phyloP scores from a whole-genome alignment of 2,329 filamentous ascomycete genomes.

The Fusarium gaditjirri region DNA sequence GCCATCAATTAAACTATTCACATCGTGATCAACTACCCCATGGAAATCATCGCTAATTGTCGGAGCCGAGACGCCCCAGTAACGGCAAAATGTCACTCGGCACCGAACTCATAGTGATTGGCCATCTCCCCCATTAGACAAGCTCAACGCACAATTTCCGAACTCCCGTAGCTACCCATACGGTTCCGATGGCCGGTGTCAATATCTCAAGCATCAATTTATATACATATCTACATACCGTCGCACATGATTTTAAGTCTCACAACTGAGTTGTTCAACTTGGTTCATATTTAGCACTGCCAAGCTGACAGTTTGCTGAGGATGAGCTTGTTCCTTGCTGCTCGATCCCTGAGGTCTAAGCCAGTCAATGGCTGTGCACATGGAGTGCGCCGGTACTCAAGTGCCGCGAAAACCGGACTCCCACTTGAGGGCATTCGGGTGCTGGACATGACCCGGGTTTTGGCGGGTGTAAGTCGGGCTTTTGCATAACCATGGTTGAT shows the following conservation, averaged over 20 bases:
- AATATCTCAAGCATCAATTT: background rate
- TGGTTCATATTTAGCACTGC: background rate
- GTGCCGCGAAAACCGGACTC: slow-evolving; percentile 49
- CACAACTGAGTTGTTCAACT: background rate
- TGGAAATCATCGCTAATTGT: background rate
- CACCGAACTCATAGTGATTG: slow-evolving; percentile 29
- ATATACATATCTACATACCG: background rate
- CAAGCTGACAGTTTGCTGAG: background rate
- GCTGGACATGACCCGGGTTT: slow-evolving; percentile 94
- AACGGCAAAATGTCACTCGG: slow-evolving; percentile 27
- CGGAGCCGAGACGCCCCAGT: slow-evolving; percentile 25
- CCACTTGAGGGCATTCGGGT: slow-evolving; percentile 89
- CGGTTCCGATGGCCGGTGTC: slow-evolving; percentile 31
- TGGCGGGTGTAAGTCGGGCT: slow-evolving; percentile 80
- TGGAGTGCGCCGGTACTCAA: slow-evolving; percentile 47
- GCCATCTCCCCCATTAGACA: background rate
- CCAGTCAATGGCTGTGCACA: slow-evolving; percentile 32
- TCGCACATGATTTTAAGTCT: background rate
- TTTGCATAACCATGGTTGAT: background rate
- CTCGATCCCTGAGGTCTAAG: slow-evolving; percentile 32
- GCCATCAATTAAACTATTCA: background rate
- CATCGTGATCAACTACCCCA: background rate
- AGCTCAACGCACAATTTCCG: slow-evolving; percentile 7
- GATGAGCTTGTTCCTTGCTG: slow-evolving; percentile 35
- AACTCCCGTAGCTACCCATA: slow-evolving; percentile 9